These are phyloP conservation scores for Sphaerulina musiva DNA, from an alignment of 2,329 filamentous ascomycete species.

Conservation along the genomic window DNA sequence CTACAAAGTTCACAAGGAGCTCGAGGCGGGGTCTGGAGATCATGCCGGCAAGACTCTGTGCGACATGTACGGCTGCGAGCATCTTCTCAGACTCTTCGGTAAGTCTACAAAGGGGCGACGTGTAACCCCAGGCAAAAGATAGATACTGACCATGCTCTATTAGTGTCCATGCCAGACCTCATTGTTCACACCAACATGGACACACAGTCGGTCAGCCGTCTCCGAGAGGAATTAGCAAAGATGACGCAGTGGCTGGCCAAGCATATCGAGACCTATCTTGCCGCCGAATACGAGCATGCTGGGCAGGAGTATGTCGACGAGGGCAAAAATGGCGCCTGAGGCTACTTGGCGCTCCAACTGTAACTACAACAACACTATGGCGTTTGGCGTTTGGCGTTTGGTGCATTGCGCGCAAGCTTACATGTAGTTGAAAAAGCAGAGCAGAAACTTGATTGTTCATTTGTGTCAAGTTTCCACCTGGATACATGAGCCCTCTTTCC, in stretches of 20 bases:
- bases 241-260: slow-evolving; percentile 80
- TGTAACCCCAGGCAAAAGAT: neutral
- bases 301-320: slow-evolving; percentile 62
- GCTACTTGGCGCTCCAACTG: neutral
- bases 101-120: slow-evolving; percentile 31
- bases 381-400: neutral
- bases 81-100: slow-evolving; percentile 85
- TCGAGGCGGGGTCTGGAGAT: slow-evolving; percentile 54
- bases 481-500: no score
- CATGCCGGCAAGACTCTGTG: slow-evolving; percentile 63
- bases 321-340: slow-evolving; percentile 18
- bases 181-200: slow-evolving; percentile 99
- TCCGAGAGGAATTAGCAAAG: slow-evolving; percentile 82
- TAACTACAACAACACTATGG: neutral
- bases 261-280: slow-evolving; percentile 71
- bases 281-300: slow-evolving; percentile 66
- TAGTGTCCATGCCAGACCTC: slow-evolving; percentile 85
- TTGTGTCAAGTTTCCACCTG: neutral
- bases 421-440: neutral
- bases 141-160: neutral
- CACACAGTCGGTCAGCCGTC: slow-evolving; percentile 74
- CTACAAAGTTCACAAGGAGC: slow-evolving; percentile 65
- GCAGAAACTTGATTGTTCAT: neutral
- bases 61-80: slow-evolving; percentile 89
- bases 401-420: neutral